phyloP scores from a whole-genome alignment of 805 yeast genomes.

The Candida berthetii region DNA sequence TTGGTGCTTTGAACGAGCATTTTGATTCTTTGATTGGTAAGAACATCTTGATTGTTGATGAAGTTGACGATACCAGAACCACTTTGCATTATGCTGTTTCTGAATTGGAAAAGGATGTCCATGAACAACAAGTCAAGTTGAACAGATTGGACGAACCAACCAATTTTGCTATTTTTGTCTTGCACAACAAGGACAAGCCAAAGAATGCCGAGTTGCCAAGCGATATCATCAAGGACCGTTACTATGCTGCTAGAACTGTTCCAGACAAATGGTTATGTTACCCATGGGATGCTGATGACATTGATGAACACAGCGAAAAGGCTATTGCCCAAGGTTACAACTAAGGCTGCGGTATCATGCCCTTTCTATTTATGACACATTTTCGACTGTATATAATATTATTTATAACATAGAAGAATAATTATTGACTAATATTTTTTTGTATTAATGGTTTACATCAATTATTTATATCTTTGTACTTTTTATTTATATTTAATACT shows the following conservation, averaged over 20 bases:
- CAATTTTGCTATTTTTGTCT: slow-evolving; percentile 67
- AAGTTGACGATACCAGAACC: slow-evolving; percentile 90
- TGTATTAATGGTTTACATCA: too few species aligned
- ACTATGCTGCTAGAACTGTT: slow-evolving; percentile 68
- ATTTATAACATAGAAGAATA: background rate
- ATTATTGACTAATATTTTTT: too few species aligned
- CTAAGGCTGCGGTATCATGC: slow-evolving; percentile 15
- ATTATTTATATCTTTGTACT: too few species aligned
- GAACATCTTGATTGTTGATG: slow-evolving; percentile 77
- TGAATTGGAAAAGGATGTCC: slow-evolving; percentile 58
- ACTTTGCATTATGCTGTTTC: slow-evolving; percentile 79
- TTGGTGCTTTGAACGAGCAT: slow-evolving; percentile 62
- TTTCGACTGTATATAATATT: slow-evolving; percentile 1
- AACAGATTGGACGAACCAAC: slow-evolving; percentile 58
- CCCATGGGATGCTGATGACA: slow-evolving; percentile 86
- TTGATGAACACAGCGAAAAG: slow-evolving; percentile 63
- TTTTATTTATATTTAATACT: too few species aligned
- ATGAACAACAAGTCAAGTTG: slow-evolving; percentile 49
- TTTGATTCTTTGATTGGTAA: slow-evolving; percentile 77
- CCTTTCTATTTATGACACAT: too few species aligned
- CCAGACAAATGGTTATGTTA: slow-evolving; percentile 83
- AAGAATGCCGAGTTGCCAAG: slow-evolving; percentile 71
- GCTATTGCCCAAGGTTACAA: slow-evolving; percentile 67
- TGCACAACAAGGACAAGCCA: slow-evolving; percentile 79
- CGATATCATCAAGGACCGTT: slow-evolving; percentile 54